Evolutionary conservation across 257 asterid genomes (phyloP).

Genomic region (Knoxia roxburghii): DNA sequence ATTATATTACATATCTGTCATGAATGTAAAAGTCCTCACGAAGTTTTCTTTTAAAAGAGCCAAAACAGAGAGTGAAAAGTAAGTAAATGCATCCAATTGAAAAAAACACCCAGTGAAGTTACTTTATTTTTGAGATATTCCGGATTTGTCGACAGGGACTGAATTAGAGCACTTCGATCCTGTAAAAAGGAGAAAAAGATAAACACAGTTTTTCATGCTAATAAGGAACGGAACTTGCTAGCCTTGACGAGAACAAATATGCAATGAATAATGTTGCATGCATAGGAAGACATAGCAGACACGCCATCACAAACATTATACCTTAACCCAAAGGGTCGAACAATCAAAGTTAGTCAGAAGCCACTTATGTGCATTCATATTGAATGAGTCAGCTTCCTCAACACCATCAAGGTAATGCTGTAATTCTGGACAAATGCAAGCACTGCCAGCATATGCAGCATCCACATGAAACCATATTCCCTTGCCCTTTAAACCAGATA

Average conservation of each 20-base stretch:
- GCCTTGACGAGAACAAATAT: neutral
- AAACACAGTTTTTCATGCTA: neutral
- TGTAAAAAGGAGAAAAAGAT: constrained; percentile 27
- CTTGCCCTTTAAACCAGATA: constrained; percentile 43
- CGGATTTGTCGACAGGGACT: constrained; percentile 82
- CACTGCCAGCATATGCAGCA: constrained; percentile 99
- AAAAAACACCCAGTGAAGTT: no score
- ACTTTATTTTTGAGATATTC: constrained; percentile 86
- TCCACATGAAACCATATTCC: constrained; percentile 92
- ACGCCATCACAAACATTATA: constrained; percentile 24
- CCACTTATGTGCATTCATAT: constrained; percentile 98
- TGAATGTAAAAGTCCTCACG: neutral
- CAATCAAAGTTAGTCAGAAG: constrained; percentile 92
- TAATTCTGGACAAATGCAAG: constrained; percentile 85
- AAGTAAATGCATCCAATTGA: constrained; percentile 24
- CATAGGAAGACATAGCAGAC: neutral
- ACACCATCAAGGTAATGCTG: constrained; percentile 72
- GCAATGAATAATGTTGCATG: neutral
- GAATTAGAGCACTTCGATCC: constrained; percentile 84
- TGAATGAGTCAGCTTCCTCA: constrained; percentile 79
- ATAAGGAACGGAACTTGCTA: neutral
- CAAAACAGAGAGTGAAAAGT: neutral
- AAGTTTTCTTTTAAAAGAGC: neutral
- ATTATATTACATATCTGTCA: neutral
- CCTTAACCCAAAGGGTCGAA: constrained; percentile 96